These are phyloP conservation scores for Bruguiera parviflora DNA, from an alignment of 345 rosid species.

Conservation along the genomic window DNA sequence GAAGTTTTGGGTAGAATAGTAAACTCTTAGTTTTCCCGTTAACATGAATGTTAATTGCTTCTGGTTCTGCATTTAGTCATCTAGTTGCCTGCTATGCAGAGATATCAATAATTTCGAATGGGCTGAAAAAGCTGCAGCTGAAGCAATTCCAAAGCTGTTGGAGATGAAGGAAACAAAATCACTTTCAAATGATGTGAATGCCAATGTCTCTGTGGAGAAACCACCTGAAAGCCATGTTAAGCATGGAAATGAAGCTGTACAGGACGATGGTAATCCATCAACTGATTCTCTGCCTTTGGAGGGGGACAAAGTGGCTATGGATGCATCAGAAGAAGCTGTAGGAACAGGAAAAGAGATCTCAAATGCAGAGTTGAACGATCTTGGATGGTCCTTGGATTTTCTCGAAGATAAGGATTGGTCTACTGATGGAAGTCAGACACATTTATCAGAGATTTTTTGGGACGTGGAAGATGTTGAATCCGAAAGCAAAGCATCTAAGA, in stretches of 20 bases:
- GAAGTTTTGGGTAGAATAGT: too few species aligned
- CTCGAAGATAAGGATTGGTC: not conserved
- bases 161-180: conserved; percentile 23
- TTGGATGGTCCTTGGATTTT: conserved; percentile 4
- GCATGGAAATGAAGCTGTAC: conserved; percentile 18
- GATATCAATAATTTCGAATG: conserved; percentile 26
- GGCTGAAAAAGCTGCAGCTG: conserved; percentile 34
- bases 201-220: conserved; percentile 8
- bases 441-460: not conserved
- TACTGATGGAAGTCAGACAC: not conserved
- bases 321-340: conserved; percentile 12
- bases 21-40: too few species aligned
- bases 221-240: conserved; percentile 15
- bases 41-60: not conserved
- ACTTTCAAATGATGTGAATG: conserved; percentile 8
- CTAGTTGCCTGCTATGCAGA: conserved; percentile 22
- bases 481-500: conserved; percentile 11
- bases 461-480: conserved; percentile 22
- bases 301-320: conserved; percentile 10
- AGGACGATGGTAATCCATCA: conserved; percentile 13
- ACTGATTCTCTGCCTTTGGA: conserved; percentile 16
- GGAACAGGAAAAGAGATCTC: not conserved
- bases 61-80: not conserved
- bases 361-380: conserved; percentile 9
- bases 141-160: conserved; percentile 40